Conservation (phyloP, 2,329 filamentous ascomycete genomes). For the Pezicula radicicola region DNA sequence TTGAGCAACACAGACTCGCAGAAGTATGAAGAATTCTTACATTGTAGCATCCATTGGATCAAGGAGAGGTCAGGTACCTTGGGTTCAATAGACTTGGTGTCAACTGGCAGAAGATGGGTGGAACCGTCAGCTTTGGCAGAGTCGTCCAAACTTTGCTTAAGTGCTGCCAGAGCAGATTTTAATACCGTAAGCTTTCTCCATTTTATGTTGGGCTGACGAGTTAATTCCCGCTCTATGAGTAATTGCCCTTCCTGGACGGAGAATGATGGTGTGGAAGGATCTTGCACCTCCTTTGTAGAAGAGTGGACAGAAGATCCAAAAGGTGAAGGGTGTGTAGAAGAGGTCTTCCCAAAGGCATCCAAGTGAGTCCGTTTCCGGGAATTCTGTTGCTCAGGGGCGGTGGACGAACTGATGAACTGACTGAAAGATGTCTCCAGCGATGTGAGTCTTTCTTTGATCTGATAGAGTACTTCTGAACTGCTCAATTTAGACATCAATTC, state of each 20-base stretch:
- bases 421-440: constrained; percentile 2
- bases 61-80: constrained; percentile 4
- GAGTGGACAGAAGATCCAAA: background rate
- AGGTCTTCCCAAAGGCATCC: background rate
- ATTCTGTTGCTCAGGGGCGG: background rate
- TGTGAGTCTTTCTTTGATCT: constrained; percentile 4
- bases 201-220: background rate
- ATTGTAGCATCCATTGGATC: constrained; percentile 12
- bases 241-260: constrained; percentile 5
- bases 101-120: background rate
- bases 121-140: background rate
- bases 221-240: constrained; percentile 7
- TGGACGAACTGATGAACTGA: background rate
- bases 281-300: background rate
- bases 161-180: constrained; percentile 4
- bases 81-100: background rate
- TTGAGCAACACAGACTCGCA: too few species aligned
- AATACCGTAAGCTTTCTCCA: background rate
- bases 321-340: background rate
- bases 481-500: background rate
- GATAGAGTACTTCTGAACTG: constrained; percentile 1
- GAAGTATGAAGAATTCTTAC: background rate
- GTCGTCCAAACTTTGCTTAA: constrained; percentile 4
- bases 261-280: background rate
- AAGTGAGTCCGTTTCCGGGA: background rate